Evolutionary conservation across 1,284 basidiomycete genomes (phyloP).

Genomic region (Entoloma clypeatum): DNA sequence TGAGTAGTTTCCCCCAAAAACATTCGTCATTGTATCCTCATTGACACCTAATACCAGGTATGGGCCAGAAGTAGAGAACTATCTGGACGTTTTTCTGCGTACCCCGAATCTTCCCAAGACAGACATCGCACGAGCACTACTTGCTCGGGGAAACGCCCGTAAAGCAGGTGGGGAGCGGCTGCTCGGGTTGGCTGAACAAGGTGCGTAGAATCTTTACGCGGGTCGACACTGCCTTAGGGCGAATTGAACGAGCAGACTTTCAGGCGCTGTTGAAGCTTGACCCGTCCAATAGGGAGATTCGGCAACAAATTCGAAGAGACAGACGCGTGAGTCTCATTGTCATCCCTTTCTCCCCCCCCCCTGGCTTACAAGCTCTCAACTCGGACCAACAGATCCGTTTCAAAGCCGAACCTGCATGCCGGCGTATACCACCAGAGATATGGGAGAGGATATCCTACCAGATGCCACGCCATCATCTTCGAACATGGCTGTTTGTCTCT

Average conservation of each 20-base stretch:
- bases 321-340: conserved; percentile 42
- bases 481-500: conserved; percentile 62
- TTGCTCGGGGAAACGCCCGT: conserved; percentile 56
- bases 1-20: conserved; percentile 24
- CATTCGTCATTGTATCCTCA: conserved; percentile 6
- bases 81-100: conserved; percentile 58
- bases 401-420: conserved; percentile 50
- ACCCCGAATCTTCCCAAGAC: conserved; percentile 52
- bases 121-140: conserved; percentile 49
- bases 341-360: not conserved
- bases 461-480: conserved; percentile 60
- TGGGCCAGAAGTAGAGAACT: conserved; percentile 58
- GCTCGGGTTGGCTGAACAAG: conserved; percentile 53
- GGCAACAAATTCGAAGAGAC: conserved; percentile 45
- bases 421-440: conserved; percentile 56
- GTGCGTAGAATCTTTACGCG: conserved; percentile 28
- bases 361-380: conserved; percentile 7
- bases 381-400: conserved; percentile 47
- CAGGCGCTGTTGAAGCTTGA: conserved; percentile 55
- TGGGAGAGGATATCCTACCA: conserved; percentile 62
- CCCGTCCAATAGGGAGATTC: conserved; percentile 51
- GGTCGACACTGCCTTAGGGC: too few relatives aligned
- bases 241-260: conserved; percentile 58
- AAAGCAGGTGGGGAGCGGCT: conserved; percentile 51
- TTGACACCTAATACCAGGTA: conserved; percentile 38